These are phyloP conservation scores for Volvox africanus DNA, from an alignment of 139 green algal genomes.

Conservation along the genomic window DNA sequence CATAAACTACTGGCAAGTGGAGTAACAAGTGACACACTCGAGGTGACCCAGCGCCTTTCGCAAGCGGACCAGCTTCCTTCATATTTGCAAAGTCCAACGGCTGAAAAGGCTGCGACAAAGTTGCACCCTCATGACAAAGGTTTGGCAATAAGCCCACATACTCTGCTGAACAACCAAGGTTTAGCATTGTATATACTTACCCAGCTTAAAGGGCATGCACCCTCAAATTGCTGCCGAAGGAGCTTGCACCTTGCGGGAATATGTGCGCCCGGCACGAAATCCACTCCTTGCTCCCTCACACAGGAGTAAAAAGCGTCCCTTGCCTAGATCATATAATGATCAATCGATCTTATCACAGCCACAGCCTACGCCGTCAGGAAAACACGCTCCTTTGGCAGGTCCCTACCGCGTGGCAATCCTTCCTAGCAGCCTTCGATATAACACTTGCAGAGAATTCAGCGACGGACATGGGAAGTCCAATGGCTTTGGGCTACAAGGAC, in stretches of 20 bases:
- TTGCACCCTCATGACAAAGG: too few species aligned
- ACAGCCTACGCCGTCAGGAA: background rate
- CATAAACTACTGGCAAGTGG: too few species aligned
- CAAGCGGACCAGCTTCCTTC: too few species aligned
- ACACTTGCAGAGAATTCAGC: background rate
- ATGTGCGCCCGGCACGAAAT: slow-evolving; percentile 48
- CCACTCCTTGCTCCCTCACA: slow-evolving; percentile 58
- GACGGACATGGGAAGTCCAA: background rate
- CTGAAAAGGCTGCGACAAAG: too few species aligned
- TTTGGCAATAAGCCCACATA: too few species aligned
- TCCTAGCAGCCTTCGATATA: background rate
- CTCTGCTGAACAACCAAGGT: too few species aligned
- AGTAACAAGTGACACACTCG: too few species aligned
- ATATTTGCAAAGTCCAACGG: too few species aligned
- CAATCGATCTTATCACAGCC: too few species aligned
- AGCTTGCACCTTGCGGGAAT: slow-evolving; percentile 66
- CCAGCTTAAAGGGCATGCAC: slow-evolving; percentile 76
- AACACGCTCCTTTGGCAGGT: background rate
- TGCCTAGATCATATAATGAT: slow-evolving; percentile 54
- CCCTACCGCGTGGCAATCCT: slow-evolving; percentile 17
- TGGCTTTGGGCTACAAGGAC: background rate
- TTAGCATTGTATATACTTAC: slow-evolving; percentile 47
- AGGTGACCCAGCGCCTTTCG: too few species aligned
- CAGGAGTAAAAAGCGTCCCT: slow-evolving; percentile 79
- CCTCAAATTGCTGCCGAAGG: slow-evolving; percentile 69